These are phyloP conservation scores for Thraustotheca clavata DNA, from an alignment of 352 stramenopile species.

Conservation along the genomic window DNA sequence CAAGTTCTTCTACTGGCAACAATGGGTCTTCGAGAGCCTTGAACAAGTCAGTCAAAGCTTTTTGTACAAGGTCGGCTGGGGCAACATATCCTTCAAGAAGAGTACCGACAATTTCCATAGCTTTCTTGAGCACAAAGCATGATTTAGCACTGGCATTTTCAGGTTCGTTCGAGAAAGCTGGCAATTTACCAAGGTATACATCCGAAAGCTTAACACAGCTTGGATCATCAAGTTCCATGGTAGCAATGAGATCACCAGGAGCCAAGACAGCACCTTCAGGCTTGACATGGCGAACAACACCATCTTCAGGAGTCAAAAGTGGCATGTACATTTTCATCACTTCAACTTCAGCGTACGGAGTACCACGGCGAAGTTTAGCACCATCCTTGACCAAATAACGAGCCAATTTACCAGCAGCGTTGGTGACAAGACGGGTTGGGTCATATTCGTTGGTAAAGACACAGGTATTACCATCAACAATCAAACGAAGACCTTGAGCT, in stretches of 20 bases:
- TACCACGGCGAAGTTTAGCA: constrained; percentile 73
- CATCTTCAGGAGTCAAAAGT: constrained; percentile 94
- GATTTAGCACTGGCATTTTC: constrained; percentile 17
- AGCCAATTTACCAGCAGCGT: constrained; percentile 98
- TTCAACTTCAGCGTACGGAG: constrained; percentile 84
- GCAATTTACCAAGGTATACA: constrained; percentile 84
- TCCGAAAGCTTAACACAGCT: constrained; percentile 93
- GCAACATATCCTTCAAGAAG: constrained; percentile 93
- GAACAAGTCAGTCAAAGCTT: constrained; percentile 85
- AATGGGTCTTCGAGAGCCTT: constrained; percentile 50
- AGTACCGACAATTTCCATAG: constrained; percentile 81
- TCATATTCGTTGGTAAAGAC: constrained; percentile 99
- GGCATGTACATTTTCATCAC: constrained; percentile 99
- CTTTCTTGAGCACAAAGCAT: constrained; percentile 39
- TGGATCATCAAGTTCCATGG: constrained; percentile 96
- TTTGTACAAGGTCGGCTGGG: constrained; percentile 69
- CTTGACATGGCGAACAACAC: constrained; percentile 92
- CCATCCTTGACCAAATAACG: constrained; percentile 98
- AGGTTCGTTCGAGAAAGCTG: constrained; percentile 23
- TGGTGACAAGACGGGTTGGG: constrained; percentile 94
- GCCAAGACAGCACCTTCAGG: constrained; percentile 95
- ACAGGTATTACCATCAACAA: constrained; percentile 93
- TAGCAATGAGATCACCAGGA: constrained; percentile 95
- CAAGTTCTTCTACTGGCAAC: constrained; percentile 91
- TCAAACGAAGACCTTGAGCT: constrained; percentile 83